Evolutionary conservation across 768 basidiomycete genomes (phyloP), one percentile per base, ranked within the genome.

Genomic region (Candolleomyces aberdarensis): DNA sequence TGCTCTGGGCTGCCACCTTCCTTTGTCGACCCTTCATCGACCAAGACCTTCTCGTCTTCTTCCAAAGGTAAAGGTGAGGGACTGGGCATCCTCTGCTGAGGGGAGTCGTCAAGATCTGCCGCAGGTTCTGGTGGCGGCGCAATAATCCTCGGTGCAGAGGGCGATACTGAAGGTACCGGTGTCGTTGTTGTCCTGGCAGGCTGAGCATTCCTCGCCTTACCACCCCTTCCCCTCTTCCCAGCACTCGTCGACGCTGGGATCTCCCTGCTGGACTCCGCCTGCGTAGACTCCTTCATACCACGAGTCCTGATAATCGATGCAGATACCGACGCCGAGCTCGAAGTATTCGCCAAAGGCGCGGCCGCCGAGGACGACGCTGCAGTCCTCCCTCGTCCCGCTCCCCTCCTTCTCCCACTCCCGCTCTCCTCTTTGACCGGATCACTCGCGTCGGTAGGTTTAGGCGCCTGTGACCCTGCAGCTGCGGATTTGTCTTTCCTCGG

Each of bases 81-180:
- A 11, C 4, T 46, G 17, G 5, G 44, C 6, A 13, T 17, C 15
- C 15, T 46, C 44, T 46, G 44, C 44, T 20, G 19, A 17, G 3
- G 29, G 15, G 20, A 57, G 15, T 57, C 14, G 14, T 20, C 36
- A 40, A 17, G 20, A 20, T 49, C 46, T 44, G 22, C 32, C 26
- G n/a, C 41, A 44, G 39, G 39, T 48, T 32, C 13, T 19, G 32
- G 50, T 15, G 58, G 57, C 19, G 57, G 50, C 13, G 29, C 58
- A 40, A 59, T 59, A 48, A 59, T 59, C 58, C 58, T 59, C 36
- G 57, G 57, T 8, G 20, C 46, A 49, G 19, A 26, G 13, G 44
- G 15, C 13, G 32, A 17, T 47, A 47, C 5, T 15, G 43, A 29
- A 20, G 10, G 17, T 10, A n/a, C 19, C 22, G 36, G 14, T 32